Evolutionary conservation across 345 rosid species (phyloP), one percentile per base, ranked within the genome.

Genomic region (Aethionema arabicum): DNA sequence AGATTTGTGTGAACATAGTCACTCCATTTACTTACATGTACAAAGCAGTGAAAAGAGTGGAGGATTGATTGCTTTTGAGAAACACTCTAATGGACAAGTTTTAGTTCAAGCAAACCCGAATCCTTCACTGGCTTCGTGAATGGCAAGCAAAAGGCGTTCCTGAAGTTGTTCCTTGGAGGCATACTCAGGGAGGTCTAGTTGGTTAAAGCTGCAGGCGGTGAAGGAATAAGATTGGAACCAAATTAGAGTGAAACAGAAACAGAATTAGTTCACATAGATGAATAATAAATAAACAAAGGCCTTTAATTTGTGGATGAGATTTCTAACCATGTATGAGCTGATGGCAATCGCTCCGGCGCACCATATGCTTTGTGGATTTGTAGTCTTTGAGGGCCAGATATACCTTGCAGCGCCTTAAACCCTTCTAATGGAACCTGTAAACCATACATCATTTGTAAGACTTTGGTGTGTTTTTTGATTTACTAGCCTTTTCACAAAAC

Each of bases 321-420:
- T 61, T 4, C 82, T 56, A 37, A 92, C 97, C 97, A 89, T 68
- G 98, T 92, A 76, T 92, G 97, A 33, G 98, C 98, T 31, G 98
- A 89, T 29, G 98, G 98, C 51, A 92, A 70, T 53, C 98, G 78
- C 57, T 87, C 89, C 8, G 96, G 91, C 60, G 91, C 86, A 61
- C 98, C 98, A 78, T 89, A 92, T 41, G 95, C 93, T 74, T 92
- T 92, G 83, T 92, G 98, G 74, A 92, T 85, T 79, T 92, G 98
- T 69, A 92, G 82, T 65, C 81, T 84, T 58, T 92, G 98, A 63
- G 97, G 95, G 56, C 98, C 96, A 54, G 98, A 92, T 39, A 92
- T 92, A 41, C 98, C 98, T 60, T 92, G 98, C 80, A 92, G 65
- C 41, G 97, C 97, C 76, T 76, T 92, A 68, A 89, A 92, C 31